Conservation (phyloP, 1,284 basidiomycete species). For the Nidula niveotomentosa region DNA sequence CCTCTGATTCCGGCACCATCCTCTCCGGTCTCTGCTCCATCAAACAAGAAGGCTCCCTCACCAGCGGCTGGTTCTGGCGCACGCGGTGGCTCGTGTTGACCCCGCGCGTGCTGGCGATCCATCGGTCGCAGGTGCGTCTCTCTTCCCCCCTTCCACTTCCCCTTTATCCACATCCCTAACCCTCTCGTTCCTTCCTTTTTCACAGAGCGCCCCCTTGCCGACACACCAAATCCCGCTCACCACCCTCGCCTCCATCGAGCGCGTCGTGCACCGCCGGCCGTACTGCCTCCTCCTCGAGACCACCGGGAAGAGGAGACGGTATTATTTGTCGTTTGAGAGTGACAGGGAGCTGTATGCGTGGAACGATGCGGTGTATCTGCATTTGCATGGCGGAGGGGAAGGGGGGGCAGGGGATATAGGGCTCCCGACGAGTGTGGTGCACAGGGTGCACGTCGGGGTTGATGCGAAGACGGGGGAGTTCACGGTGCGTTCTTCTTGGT, state of each 20-base stretch:
- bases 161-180: too few species aligned
- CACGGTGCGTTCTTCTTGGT: slow-evolving; percentile 10
- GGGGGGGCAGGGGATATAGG: neutral
- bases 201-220: too few species aligned
- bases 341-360: slow-evolving; percentile 39
- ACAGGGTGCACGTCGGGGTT: neutral
- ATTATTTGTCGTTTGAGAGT: slow-evolving; percentile 31
- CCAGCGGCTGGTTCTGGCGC: neutral
- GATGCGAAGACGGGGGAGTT: slow-evolving; percentile 13
- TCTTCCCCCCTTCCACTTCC: neutral
- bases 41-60: neutral
- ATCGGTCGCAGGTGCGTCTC: neutral
- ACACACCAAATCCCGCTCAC: neutral
- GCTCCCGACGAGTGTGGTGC: neutral
- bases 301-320: slow-evolving; percentile 14
- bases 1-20: neutral
- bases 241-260: neutral
- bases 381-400: too few species aligned
- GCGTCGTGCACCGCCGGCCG: slow-evolving; percentile 6
- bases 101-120: neutral
- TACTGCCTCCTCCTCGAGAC: slow-evolving; percentile 25
- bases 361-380: slow-evolving; percentile 25
- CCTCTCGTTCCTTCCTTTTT: too few species aligned
- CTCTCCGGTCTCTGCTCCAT: neutral
- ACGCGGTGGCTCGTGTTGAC: neutral